Evolutionary conservation across 768 basidiomycete genomes (phyloP).

Genomic region (Tremella fuciformis): DNA sequence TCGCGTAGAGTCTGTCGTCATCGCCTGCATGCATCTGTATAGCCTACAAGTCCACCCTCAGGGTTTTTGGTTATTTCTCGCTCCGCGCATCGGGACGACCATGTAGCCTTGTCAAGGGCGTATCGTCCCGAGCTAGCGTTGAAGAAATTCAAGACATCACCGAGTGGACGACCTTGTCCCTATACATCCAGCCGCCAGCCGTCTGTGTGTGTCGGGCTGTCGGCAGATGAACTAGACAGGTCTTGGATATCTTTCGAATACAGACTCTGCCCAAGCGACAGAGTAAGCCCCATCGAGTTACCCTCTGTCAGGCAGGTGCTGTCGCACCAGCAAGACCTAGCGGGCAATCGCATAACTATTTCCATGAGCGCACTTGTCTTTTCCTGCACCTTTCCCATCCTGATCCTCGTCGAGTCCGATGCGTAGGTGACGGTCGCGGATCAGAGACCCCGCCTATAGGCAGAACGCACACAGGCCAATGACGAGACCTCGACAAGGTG

Average conservation of each 20-base stretch:
- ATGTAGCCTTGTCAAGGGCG: constrained; percentile 33
- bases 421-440: too few relatives aligned
- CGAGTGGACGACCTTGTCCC: constrained; percentile 19
- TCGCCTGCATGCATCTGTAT: too few relatives aligned
- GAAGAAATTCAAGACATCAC: constrained; percentile 51
- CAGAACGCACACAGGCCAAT: too few relatives aligned
- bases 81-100: constrained; percentile 33
- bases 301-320: constrained; percentile 12
- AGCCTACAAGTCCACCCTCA: too few relatives aligned
- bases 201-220: constrained; percentile 13
- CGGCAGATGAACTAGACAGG: constrained; percentile 12
- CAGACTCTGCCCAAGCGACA: constrained; percentile 38
- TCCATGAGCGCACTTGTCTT: constrained; percentile 41
- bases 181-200: constrained; percentile 1
- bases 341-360: constrained; percentile 49
- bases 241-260: constrained; percentile 8
- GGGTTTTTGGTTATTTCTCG: constrained; percentile 17
- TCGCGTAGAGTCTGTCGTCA: too few relatives aligned
- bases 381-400: not conserved
- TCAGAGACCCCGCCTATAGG: too few relatives aligned
- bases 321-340: not conserved
- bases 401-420: not conserved
- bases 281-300: constrained; percentile 52
- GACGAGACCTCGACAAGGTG: too few relatives aligned
- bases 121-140: constrained; percentile 42